Evolutionary conservation across 2,329 filamentous ascomycete species (phyloP), one percentile per base, ranked within the genome.

Genomic region (Botrytis aclada): DNA sequence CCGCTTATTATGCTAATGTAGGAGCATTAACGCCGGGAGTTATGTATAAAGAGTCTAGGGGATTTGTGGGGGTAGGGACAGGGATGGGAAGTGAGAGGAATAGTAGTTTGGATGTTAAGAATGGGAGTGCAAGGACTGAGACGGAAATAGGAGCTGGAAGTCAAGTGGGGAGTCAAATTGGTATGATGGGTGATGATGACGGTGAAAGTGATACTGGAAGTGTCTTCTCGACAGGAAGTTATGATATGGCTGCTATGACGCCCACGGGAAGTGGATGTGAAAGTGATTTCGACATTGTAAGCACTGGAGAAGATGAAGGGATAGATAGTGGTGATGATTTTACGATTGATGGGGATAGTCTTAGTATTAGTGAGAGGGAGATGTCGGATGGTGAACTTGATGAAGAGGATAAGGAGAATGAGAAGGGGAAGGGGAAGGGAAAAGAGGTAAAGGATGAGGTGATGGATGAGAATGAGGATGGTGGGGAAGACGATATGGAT

Each of bases 1-100:
- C 80, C 14, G 79, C 81, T 20, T 71, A 71, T 20, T 65, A 71
- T 43, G 0, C 69, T 39, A 64, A 51, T 64, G 58, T 64, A 37
- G 45, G 37, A 12, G 45, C n/a, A 20, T 29, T 71, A 6, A 71
- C 60, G 1, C 69, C 69, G 5, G 60, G 45, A n/a, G 29, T 71
- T 18, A 45, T 41, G 45, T 66, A 71, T 51, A 66, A 71, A 34
- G 69, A 60, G n/a, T 29, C 25, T 32, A 47, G n/a, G 22, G 60
- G 60, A 8, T 71, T 66, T 58, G n/a, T 71, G n/a, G 37, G 69
- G 20, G 58, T 61, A 10, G 56, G 34, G 29, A 65, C 64, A 22
- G 37, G 60, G 20, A 34, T 45, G n/a, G 56, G 34, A 37, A 65
- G 60, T 25, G 51, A 43, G n/a, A 39, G 64, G 25, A 56, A 65